Conservation (phyloP, 768 basidiomycete genomes). For the Tricholoma sp. region DNA sequence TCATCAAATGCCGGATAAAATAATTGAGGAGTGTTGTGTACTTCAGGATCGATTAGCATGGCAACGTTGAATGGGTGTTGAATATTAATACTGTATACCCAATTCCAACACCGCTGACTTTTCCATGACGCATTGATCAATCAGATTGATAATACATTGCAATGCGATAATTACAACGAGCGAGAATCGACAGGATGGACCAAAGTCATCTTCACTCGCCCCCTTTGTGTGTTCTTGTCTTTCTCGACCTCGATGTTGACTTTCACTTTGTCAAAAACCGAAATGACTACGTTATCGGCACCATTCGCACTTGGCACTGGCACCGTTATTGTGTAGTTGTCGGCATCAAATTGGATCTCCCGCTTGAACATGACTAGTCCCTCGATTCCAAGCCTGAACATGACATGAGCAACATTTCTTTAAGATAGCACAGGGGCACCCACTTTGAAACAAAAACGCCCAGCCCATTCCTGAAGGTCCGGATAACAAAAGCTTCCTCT, state of each 20-base stretch:
- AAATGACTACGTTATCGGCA: conserved; percentile 50
- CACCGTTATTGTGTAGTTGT: conserved; percentile 80
- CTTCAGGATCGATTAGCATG: no score
- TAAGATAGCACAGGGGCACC: conserved; percentile 21
- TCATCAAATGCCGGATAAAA: no score
- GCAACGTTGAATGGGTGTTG: no score
- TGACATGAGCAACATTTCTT: neutral
- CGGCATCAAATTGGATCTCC: conserved; percentile 85
- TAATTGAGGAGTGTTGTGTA: no score
- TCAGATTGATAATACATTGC: neutral
- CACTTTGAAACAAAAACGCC: conserved; percentile 96
- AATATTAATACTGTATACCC: no score
- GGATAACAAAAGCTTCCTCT: conserved; percentile 91
- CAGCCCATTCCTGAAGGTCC: conserved; percentile 90
- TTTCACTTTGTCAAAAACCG: conserved; percentile 90
- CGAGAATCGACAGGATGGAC: conserved; percentile 59
- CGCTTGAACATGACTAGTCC: conserved; percentile 93
- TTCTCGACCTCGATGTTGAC: conserved; percentile 94
- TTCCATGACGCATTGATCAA: no score
- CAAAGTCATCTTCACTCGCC: conserved; percentile 82
- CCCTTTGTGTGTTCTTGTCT: conserved; percentile 89
- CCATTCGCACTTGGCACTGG: conserved; percentile 32
- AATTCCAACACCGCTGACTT: no score
- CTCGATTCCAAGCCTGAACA: conserved; percentile 79
- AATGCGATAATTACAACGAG: conserved; percentile 24